Percentiles rank a stretch among this genome's conserved stretches.
Conservation (phyloP, 2,329 filamentous ascomycete genomes). For the Ophiostoma sp. region DNA sequence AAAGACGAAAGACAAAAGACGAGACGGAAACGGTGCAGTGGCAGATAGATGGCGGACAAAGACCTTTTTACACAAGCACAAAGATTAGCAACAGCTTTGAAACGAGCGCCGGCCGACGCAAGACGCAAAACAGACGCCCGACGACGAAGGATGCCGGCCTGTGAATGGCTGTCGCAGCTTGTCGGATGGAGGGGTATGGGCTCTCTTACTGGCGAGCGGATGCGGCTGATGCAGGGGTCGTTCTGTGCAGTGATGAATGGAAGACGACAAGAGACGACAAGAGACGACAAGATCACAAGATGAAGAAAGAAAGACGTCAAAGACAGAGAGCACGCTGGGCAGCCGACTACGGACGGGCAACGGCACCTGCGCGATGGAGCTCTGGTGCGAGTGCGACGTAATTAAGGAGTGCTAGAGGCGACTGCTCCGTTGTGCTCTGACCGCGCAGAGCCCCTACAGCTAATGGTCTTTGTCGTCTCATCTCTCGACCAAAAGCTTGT, state of each 20-base stretch:
- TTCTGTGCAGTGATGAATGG: background rate
- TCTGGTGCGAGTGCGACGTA: background rate
- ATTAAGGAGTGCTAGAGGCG: constrained; percentile 6
- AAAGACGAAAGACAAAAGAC: background rate
- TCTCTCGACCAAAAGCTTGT: constrained; percentile 4
- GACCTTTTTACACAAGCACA: background rate
- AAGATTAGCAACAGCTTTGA: constrained; percentile 7
- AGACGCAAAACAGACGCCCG: background rate
- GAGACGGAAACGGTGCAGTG: background rate
- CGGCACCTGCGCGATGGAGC: background rate
- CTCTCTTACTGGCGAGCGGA: background rate
- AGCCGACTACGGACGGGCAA: too few relatives aligned
- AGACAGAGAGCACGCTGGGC: too few relatives aligned
- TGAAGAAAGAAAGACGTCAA: background rate
- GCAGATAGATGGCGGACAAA: background rate
- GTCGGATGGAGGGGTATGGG: background rate
- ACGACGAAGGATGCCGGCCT: background rate
- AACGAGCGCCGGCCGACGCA: background rate
- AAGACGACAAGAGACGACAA: background rate
- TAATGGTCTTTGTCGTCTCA: background rate
- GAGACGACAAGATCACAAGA: background rate
- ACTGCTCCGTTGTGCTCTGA: too few relatives aligned
- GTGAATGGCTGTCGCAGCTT: constrained; percentile 7
- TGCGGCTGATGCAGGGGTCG: constrained; percentile 4
- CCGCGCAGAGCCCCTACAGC: too few relatives aligned